These are phyloP conservation scores for Omphalotus guepiniiformis DNA, from an alignment of 768 basidiomycete genomes.

Conservation along the genomic window DNA sequence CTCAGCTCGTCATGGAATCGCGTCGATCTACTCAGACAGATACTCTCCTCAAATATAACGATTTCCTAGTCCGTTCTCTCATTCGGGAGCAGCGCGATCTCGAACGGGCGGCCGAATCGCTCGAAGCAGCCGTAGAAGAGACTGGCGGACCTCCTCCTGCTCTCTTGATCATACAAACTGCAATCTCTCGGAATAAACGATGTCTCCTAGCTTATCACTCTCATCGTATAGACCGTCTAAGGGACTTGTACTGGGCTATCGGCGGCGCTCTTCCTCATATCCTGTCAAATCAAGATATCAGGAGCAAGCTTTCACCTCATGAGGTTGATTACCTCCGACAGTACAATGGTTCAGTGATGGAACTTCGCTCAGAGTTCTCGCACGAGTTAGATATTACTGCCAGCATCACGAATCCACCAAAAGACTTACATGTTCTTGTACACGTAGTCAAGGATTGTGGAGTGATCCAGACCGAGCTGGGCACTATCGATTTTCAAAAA, in stretches of 20 bases:
- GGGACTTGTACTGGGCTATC: conserved; percentile 85
- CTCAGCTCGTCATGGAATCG: conserved; percentile 83
- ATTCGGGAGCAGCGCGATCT: conserved; percentile 91
- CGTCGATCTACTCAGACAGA: conserved; percentile 81
- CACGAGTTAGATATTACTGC: conserved; percentile 87
- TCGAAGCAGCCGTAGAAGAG: conserved; percentile 25
- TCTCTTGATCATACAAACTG: conserved; percentile 82
- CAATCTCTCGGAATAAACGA: conserved; percentile 91
- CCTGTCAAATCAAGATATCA: conserved; percentile 59
- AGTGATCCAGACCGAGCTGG: conserved; percentile 86
- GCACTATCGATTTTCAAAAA: conserved; percentile 84
- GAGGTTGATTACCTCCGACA: conserved; percentile 82
- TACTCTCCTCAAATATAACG: conserved; percentile 88
- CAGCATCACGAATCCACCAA: conserved; percentile 77
- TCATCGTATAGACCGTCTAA: conserved; percentile 78
- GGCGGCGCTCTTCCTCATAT: conserved; percentile 86
- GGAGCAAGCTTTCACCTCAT: conserved; percentile 71
- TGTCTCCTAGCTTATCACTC: conserved; percentile 91
- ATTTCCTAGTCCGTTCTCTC: conserved; percentile 78
- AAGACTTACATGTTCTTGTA: conserved; percentile 85
- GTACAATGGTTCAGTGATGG: conserved; percentile 78
- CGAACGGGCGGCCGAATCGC: conserved; percentile 48
- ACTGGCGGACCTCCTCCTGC: conserved; percentile 50
- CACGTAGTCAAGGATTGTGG: conserved; percentile 88
- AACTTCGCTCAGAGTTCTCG: conserved; percentile 79